These are phyloP conservation scores for Gaertneriomyces semiglobifer DNA, from an alignment of 192 early-diverging fungal genomes.

Conservation along the genomic window DNA sequence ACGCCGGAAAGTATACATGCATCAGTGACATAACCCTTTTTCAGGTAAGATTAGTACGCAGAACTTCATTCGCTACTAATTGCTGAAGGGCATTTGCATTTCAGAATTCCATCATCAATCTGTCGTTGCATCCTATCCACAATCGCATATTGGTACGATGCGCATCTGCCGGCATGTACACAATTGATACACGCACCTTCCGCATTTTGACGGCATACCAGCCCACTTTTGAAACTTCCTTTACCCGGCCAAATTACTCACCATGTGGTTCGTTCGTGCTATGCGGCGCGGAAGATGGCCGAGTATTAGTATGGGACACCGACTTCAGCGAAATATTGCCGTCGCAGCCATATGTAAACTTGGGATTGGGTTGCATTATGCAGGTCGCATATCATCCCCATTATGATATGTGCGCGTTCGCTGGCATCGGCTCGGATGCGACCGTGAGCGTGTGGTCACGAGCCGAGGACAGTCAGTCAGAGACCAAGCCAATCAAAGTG, in stretches of 20 bases:
- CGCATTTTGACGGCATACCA: conserved; percentile 37
- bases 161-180: conserved; percentile 23
- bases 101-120: conserved; percentile 21
- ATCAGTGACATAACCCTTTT: conserved; percentile 36
- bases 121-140: conserved; percentile 36
- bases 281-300: conserved; percentile 25
- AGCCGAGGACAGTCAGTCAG: neutral
- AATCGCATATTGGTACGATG: conserved; percentile 39
- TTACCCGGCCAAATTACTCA: conserved; percentile 32
- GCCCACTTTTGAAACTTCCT: neutral
- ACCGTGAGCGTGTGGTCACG: conserved; percentile 9
- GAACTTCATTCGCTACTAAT: no score
- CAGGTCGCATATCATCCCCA: conserved; percentile 43
- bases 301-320: conserved; percentile 37
- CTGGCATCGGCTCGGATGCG: neutral
- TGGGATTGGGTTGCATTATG: conserved; percentile 6
- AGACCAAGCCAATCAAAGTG: no score
- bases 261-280: conserved; percentile 44
- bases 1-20: conserved; percentile 21
- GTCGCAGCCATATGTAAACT: conserved; percentile 4
- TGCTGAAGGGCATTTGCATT: no score
- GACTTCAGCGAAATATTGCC: conserved; percentile 31
- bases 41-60: neutral
- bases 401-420: conserved; percentile 29
- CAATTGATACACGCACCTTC: conserved; percentile 39